phyloP scores from a whole-genome alignment of 1,284 basidiomycete species.

The Apiotrichum brassicae region DNA sequence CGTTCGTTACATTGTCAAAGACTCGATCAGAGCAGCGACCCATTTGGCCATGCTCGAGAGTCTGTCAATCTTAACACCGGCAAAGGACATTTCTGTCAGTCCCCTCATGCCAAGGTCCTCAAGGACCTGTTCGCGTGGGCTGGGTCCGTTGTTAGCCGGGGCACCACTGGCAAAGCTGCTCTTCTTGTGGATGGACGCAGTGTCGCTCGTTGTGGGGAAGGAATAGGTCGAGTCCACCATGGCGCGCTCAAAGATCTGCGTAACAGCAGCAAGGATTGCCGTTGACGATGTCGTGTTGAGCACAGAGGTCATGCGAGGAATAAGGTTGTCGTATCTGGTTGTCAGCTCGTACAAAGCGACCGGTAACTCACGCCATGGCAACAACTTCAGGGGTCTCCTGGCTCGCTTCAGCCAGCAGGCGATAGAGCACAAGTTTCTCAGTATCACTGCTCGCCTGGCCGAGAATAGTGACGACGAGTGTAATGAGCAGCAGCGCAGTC shows the following conservation, averaged over 20 bases:
- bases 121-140: conserved; percentile 31
- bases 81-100: conserved; percentile 36
- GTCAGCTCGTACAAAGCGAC: conserved; percentile 45
- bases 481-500: conserved; percentile 64
- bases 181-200: conserved; percentile 20
- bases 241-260: conserved; percentile 58
- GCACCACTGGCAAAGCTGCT: conserved; percentile 6
- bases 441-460: conserved; percentile 66
- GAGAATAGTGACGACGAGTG: conserved; percentile 70
- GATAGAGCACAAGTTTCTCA: conserved; percentile 74
- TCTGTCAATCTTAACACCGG: conserved; percentile 29
- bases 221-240: conserved; percentile 34
- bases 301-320: conserved; percentile 70
- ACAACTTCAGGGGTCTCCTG: conserved; percentile 64
- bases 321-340: conserved; percentile 60
- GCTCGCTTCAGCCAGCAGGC: conserved; percentile 68
- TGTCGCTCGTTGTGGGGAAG: conserved; percentile 21
- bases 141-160: background rate
- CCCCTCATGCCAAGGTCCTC: conserved; percentile 44
- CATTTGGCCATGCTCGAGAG: conserved; percentile 34
- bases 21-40: conserved; percentile 37
- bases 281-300: conserved; percentile 68
- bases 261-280: conserved; percentile 62
- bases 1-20: conserved; percentile 24
- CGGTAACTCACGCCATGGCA: conserved; percentile 56